phyloP scores from a whole-genome alignment of 768 basidiomycete species.

The Cystofilobasidium capitatum region DNA sequence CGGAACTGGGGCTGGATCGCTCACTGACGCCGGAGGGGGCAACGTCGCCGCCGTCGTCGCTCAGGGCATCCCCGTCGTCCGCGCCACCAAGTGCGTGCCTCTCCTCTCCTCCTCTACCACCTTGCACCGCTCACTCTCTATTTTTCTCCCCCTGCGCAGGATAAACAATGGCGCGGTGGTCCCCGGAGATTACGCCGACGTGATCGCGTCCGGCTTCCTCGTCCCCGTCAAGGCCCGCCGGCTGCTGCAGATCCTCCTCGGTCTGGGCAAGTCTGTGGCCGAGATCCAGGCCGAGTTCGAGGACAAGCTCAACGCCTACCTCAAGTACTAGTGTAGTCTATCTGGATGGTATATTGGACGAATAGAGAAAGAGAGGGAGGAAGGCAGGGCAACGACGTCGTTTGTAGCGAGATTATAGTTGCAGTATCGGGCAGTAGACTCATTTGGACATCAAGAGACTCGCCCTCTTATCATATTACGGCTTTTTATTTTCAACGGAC shows the following conservation, averaged over 20 bases:
- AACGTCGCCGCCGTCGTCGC: slow-evolving; percentile 20
- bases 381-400: too few relatives aligned
- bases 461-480: too few relatives aligned
- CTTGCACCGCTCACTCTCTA: background rate
- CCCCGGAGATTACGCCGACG: slow-evolving; percentile 25
- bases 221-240: slow-evolving; percentile 31
- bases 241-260: slow-evolving; percentile 31
- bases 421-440: too few relatives aligned
- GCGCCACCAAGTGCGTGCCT: slow-evolving; percentile 11
- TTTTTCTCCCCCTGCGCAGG: background rate
- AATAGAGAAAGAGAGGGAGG: too few relatives aligned
- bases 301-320: slow-evolving; percentile 18
- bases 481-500: too few relatives aligned
- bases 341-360: too few relatives aligned
- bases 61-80: slow-evolving; percentile 30
- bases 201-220: slow-evolving; percentile 32
- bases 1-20: slow-evolving; percentile 31
- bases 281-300: slow-evolving; percentile 22
- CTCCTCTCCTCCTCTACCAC: background rate
- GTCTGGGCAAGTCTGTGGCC: slow-evolving; percentile 27
- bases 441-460: too few relatives aligned
- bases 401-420: too few relatives aligned
- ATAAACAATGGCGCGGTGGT: slow-evolving; percentile 29
- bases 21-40: slow-evolving; percentile 16
- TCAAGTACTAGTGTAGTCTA: too few relatives aligned